Evolutionary conservation across 2,329 filamentous ascomycete genomes (phyloP).

Genomic region (Pezicula carpinea): DNA sequence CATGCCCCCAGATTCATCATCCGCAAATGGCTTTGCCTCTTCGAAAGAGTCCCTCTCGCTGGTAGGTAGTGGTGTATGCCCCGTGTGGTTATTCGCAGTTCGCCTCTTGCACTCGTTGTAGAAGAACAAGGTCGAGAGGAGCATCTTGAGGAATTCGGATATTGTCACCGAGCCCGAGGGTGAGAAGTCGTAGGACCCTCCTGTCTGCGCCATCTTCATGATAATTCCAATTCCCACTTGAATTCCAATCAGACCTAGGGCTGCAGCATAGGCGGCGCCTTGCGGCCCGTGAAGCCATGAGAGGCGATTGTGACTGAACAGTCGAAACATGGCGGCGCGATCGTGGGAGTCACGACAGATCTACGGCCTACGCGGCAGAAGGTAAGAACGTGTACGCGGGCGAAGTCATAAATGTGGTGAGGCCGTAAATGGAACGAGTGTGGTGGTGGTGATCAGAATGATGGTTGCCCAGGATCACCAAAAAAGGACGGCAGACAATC

Average conservation of each 20-base stretch:
- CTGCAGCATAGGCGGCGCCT: slow-evolving; percentile 2
- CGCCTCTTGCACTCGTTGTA: slow-evolving; percentile 22
- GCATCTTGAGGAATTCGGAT: slow-evolving; percentile 29
- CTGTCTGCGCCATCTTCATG: slow-evolving; percentile 27
- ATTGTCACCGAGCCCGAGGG: slow-evolving; percentile 29
- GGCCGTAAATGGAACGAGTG: too few relatives aligned
- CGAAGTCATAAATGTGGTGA: too few relatives aligned
- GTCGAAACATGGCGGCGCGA: background rate
- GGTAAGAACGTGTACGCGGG: too few relatives aligned
- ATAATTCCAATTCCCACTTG: slow-evolving; percentile 32
- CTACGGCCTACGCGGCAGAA: too few relatives aligned
- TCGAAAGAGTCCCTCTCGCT: background rate
- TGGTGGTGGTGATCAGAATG: too few relatives aligned
- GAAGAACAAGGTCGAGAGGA: slow-evolving; percentile 27
- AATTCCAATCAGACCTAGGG: slow-evolving; percentile 28
- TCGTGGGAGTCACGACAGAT: too few relatives aligned
- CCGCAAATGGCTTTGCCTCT: background rate
- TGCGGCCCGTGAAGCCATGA: slow-evolving; percentile 4
- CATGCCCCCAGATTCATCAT: background rate
- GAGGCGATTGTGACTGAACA: slow-evolving; percentile 1
- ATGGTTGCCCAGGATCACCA: too few relatives aligned
- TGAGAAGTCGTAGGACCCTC: slow-evolving; percentile 18
- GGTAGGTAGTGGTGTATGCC: background rate
- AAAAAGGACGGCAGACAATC: too few relatives aligned
- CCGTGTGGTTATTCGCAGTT: background rate